phyloP scores from a whole-genome alignment of 106 monocot genomes.

The Platanthera guangdongensis region DNA sequence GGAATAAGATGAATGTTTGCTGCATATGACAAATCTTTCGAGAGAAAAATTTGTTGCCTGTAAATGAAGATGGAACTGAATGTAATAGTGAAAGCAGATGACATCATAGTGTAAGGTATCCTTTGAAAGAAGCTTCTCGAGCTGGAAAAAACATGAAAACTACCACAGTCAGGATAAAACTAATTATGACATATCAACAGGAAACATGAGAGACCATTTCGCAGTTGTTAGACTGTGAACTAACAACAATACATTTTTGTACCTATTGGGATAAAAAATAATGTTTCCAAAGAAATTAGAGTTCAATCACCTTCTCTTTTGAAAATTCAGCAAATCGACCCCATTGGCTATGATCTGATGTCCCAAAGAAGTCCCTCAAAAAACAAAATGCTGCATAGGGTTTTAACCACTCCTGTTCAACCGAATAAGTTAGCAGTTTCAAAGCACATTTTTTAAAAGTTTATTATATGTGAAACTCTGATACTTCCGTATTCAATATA shows the following conservation, averaged over 20 bases:
- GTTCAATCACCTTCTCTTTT: constrained; percentile 48
- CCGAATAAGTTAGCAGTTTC: neutral
- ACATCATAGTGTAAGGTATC: constrained; percentile 71
- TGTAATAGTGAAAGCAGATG: constrained; percentile 81
- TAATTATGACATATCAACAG: neutral
- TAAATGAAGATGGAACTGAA: constrained; percentile 86
- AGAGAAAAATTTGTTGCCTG: constrained; percentile 39
- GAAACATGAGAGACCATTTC: neutral
- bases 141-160: constrained; percentile 32
- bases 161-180: neutral
- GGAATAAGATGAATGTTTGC: neutral
- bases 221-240: neutral
- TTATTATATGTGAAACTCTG: neutral
- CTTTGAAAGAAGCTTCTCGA: constrained; percentile 73
- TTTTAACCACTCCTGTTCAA: constrained; percentile 80
- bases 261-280: neutral
- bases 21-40: neutral
- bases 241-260: neutral
- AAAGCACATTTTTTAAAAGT: constrained; percentile 4
- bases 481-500: neutral
- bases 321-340: constrained; percentile 73
- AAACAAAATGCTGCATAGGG: constrained; percentile 93
- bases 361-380: constrained; percentile 87
- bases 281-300: neutral
- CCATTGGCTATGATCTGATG: constrained; percentile 93